Conservation (phyloP, 768 basidiomycete genomes). For the Phlegmacium glaucopus region DNA sequence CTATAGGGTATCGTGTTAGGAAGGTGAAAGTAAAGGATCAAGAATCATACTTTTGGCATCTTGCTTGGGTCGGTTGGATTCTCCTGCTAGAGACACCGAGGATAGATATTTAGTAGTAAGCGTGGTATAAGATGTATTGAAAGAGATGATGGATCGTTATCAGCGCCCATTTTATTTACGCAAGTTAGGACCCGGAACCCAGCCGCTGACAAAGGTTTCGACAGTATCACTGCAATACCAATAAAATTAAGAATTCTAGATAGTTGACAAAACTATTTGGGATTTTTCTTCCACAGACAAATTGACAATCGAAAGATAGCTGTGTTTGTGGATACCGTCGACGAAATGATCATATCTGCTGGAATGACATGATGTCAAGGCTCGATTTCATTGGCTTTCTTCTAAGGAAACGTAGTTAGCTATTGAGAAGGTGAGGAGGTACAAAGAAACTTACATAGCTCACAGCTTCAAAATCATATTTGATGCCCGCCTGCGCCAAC, state of each 20-base stretch:
- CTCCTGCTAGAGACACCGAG: background rate
- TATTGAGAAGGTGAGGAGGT: background rate
- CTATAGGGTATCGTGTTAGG: constrained; percentile 25
- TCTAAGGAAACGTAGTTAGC: constrained; percentile 11
- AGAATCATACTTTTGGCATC: constrained; percentile 4
- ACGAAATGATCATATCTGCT: too few species aligned
- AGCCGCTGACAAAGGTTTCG: background rate
- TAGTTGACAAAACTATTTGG: too few species aligned
- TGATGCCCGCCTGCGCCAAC: constrained; percentile 76
- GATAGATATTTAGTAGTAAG: background rate
- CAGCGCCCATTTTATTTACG: background rate
- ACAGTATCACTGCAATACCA: background rate
- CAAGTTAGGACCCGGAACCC: background rate
- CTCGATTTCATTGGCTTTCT: constrained; percentile 17
- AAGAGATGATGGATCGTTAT: background rate
- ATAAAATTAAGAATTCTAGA: background rate
- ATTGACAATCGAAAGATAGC: background rate
- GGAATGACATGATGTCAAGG: background rate
- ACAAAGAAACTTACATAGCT: constrained; percentile 65
- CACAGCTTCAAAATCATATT: constrained; percentile 79
- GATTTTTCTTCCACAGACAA: background rate
- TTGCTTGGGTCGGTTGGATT: background rate
- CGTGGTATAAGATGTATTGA: background rate
- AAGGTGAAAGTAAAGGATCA: background rate
- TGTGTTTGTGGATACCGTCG: background rate